Conservation (phyloP, 768 basidiomycete genomes). For the Leccinum barrowsii region DNA sequence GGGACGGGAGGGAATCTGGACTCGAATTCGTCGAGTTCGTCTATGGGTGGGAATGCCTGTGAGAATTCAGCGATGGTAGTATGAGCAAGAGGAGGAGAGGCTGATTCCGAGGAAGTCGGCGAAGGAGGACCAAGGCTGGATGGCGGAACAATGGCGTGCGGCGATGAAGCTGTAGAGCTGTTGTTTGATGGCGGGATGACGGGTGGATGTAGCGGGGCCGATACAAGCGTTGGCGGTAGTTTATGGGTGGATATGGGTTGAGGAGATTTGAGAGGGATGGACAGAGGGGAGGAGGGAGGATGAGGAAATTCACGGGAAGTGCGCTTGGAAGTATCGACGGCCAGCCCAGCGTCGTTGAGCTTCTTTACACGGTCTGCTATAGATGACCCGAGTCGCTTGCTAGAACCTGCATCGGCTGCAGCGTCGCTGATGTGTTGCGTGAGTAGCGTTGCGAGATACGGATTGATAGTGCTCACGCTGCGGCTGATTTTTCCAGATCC, state of each 20-base stretch:
- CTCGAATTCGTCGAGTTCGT: conserved; percentile 62
- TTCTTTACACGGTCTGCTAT: conserved; percentile 82
- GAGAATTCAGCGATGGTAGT: conserved; percentile 54
- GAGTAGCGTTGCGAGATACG: conserved; percentile 6
- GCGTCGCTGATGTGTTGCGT: conserved; percentile 15
- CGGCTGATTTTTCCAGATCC: conserved; percentile 40
- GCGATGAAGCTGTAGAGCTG: conserved; percentile 40
- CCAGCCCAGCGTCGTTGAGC: conserved; percentile 68
- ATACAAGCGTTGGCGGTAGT: conserved; percentile 36
- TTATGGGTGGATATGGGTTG: conserved; percentile 35
- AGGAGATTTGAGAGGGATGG: conserved; percentile 28
- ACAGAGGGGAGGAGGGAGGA: conserved; percentile 30
- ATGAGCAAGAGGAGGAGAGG: conserved; percentile 48
- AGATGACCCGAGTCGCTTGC: conserved; percentile 52
- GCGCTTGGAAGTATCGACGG: conserved; percentile 54
- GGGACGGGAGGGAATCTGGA: conserved; percentile 51
- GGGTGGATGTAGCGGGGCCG: conserved; percentile 23
- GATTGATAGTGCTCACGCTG: conserved; percentile 25
- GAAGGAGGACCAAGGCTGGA: conserved; percentile 76
- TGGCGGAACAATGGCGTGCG: conserved; percentile 66
- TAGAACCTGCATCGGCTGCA: conserved; percentile 31
- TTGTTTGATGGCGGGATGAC: conserved; percentile 22
- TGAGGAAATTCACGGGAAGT: conserved; percentile 50
- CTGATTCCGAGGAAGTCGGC: conserved; percentile 65
- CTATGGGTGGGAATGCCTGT: conserved; percentile 71